Conservation (phyloP, 805 yeast genomes). For the Komagataella phaffii region DNA sequence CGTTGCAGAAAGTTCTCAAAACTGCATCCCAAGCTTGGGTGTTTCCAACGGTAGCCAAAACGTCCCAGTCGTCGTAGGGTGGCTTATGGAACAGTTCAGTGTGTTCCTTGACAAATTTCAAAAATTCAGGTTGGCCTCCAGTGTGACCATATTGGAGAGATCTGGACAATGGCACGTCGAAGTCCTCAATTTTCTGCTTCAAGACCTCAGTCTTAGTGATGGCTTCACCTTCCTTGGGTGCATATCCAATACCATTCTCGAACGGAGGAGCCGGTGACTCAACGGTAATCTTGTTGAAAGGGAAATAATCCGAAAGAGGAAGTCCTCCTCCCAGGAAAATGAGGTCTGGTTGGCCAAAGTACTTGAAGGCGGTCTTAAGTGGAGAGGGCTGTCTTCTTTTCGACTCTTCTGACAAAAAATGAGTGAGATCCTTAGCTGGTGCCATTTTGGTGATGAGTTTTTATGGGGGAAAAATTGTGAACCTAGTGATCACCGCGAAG, state of each 20-base stretch:
- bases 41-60: constrained; percentile 67
- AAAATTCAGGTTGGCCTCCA: constrained; percentile 64
- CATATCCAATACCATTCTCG: constrained; percentile 61
- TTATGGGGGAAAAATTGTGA: background rate
- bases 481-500: background rate
- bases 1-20: constrained; percentile 41
- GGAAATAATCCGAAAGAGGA: constrained; percentile 85
- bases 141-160: constrained; percentile 90
- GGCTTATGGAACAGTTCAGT: constrained; percentile 38
- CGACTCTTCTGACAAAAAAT: constrained; percentile 70
- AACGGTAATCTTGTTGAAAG: constrained; percentile 66
- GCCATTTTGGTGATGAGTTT: constrained; percentile 9
- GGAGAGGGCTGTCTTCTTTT: constrained; percentile 65
- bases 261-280: constrained; percentile 76
- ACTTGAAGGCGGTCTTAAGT: constrained; percentile 73
- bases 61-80: constrained; percentile 61
- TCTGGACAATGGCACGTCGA: constrained; percentile 62
- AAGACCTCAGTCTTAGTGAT: constrained; percentile 21
- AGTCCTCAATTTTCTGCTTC: constrained; percentile 29
- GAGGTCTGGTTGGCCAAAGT: constrained; percentile 59
- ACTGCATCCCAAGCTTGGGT: constrained; percentile 88
- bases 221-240: constrained; percentile 25
- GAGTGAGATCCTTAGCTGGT: constrained; percentile 55
- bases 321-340: constrained; percentile 93
- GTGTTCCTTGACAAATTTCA: constrained; percentile 64